Percentiles rank a stretch among this genome's conserved stretches.
These are phyloP conservation scores for Alloascoidea africana DNA, from an alignment of 805 yeast species.

Conservation along the genomic window DNA sequence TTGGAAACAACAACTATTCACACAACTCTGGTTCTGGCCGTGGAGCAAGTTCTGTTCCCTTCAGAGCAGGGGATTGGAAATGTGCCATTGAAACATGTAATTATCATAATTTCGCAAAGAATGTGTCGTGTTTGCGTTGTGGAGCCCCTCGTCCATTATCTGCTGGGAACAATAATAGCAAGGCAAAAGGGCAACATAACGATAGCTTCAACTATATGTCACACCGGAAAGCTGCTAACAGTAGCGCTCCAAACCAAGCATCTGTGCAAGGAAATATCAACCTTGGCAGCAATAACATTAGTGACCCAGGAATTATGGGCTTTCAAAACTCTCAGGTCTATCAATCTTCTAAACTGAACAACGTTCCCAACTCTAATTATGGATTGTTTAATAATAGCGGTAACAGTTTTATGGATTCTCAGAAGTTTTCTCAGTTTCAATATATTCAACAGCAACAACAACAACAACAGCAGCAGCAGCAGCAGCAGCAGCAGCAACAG, in stretches of 20 bases:
- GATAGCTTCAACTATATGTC: neutral
- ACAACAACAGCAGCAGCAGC: neutral
- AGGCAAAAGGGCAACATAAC: neutral
- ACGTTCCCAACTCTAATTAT: neutral
- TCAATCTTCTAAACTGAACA: neutral
- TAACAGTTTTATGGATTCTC: too few species aligned
- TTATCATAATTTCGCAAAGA: conserved; percentile 89
- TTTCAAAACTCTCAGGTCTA: neutral
- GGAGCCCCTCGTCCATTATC: conserved; percentile 46
- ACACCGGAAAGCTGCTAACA: neutral
- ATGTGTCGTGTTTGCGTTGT: conserved; percentile 74
- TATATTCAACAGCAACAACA: neutral
- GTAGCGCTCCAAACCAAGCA: neutral
- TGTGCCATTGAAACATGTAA: conserved; percentile 66
- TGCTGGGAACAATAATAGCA: conserved; percentile 1
- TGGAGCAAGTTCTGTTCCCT: conserved; percentile 54
- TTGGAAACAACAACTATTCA: conserved; percentile 9
- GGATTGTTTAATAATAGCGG: neutral
- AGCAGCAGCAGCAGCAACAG: neutral
- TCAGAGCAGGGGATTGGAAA: conserved; percentile 96
- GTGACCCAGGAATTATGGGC: neutral
- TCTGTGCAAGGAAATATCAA: too few species aligned
- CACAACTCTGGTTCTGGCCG: conserved; percentile 6
- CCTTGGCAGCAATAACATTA: neutral
- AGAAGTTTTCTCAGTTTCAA: neutral